Percentiles rank a stretch among this genome's conserved stretches.
Evolutionary conservation across 768 basidiomycete genomes (phyloP).

Genomic region (Suillus ampliporus): DNA sequence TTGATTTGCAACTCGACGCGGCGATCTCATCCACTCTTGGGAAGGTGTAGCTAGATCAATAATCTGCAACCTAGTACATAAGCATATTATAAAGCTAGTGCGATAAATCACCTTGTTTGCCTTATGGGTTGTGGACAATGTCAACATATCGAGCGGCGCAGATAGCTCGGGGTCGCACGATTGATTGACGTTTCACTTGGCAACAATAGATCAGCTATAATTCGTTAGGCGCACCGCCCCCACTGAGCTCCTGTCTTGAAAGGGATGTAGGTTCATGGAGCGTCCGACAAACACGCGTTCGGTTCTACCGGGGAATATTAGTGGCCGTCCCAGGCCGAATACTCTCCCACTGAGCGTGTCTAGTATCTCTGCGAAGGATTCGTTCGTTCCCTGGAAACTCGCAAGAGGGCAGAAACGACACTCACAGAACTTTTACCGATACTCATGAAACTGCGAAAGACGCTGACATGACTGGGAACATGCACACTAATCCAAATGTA

Average conservation of each 20-base stretch:
- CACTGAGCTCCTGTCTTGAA: background rate
- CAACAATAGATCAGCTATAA: background rate
- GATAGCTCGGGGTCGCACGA: background rate
- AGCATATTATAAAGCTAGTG: background rate
- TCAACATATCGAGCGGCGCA: background rate
- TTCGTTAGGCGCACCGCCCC: slow-evolving; percentile 2
- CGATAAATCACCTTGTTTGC: background rate
- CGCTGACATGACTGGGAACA: slow-evolving; percentile 18
- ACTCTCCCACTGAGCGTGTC: background rate
- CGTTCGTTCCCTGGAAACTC: slow-evolving; percentile 9
- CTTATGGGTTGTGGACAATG: background rate
- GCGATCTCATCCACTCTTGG: background rate
- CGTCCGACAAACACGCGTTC: background rate
- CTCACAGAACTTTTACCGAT: background rate
- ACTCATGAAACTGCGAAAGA: background rate
- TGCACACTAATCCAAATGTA: slow-evolving; percentile 11
- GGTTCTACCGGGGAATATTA: background rate
- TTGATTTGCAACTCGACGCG: background rate
- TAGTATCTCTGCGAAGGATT: background rate
- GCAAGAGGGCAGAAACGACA: background rate
- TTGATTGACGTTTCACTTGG: background rate
- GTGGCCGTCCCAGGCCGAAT: slow-evolving; percentile 2
- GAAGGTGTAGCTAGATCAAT: background rate
- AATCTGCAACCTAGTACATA: background rate
- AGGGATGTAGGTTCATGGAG: background rate